Evolutionary conservation across 495 filamentous ascomycete genomes (phyloP).

Genomic region (Xylaria longipes): DNA sequence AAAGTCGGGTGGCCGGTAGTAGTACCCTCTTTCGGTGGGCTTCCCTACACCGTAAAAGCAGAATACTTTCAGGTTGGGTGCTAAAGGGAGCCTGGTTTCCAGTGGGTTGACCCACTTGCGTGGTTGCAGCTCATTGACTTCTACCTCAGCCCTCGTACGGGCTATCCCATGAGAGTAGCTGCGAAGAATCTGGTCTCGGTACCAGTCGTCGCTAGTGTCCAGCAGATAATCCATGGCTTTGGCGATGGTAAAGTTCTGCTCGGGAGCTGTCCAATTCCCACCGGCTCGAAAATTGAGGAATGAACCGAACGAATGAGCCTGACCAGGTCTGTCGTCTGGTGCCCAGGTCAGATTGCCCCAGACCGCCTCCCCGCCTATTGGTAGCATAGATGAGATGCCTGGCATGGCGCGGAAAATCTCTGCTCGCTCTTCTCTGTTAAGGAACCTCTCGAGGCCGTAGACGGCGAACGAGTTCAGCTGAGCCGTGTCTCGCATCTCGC

Average conservation of each 20-base stretch:
- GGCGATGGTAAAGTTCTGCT: conserved; percentile 77
- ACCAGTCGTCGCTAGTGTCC: conserved; percentile 83
- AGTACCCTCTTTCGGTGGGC: conserved; percentile 89
- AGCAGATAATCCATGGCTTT: conserved; percentile 80
- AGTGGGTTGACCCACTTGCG: conserved; percentile 95
- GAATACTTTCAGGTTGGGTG: conserved; percentile 92
- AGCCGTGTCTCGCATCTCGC: conserved; percentile 98
- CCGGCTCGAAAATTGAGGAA: conserved; percentile 84
- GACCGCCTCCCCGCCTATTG: conserved; percentile 91
- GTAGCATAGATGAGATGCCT: conserved; percentile 93
- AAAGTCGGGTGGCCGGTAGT: conserved; percentile 77
- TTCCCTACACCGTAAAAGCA: conserved; percentile 97
- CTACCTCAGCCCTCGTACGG: conserved; percentile 78
- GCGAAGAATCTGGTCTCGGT: conserved; percentile 67
- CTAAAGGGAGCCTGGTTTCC: conserved; percentile 85
- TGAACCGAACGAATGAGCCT: conserved; percentile 74
- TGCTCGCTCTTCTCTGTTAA: conserved; percentile 84
- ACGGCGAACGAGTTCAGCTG: conserved; percentile 98
- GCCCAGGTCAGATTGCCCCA: conserved; percentile 93
- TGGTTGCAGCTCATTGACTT: conserved; percentile 81
- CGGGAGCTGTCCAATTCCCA: conserved; percentile 59
- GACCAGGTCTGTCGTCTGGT: conserved; percentile 81
- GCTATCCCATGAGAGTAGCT: conserved; percentile 92
- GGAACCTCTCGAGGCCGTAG: conserved; percentile 95
- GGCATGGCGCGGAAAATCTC: conserved; percentile 98